These are phyloP conservation scores for Globisporangium cystogenes DNA, from an alignment of 352 stramenopile species.

Conservation along the genomic window DNA sequence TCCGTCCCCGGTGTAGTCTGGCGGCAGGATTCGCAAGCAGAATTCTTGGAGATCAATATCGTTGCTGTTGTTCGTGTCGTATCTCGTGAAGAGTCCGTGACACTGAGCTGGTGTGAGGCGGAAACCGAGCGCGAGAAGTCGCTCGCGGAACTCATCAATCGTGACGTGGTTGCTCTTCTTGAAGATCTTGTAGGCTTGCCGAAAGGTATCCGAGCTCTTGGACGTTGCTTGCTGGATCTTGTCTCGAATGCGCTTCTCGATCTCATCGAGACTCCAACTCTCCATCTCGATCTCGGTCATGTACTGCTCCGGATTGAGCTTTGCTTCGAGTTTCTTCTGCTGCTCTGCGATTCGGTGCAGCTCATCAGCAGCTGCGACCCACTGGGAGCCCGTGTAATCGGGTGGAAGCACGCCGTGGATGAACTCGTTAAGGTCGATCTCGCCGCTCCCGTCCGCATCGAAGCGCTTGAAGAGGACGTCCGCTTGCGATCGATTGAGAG, in stretches of 20 bases:
- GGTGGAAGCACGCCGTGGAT: conserved; percentile 69
- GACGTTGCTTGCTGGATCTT: conserved; percentile 77
- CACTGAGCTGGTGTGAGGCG: conserved; percentile 60
- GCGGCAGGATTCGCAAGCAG: conserved; percentile 65
- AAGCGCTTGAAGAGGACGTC: conserved; percentile 66
- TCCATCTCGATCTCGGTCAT: conserved; percentile 79
- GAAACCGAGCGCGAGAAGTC: conserved; percentile 64
- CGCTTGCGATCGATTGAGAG: conserved; percentile 40
- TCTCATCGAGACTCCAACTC: conserved; percentile 70
- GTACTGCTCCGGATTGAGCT: conserved; percentile 48
- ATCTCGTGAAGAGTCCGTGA: conserved; percentile 57
- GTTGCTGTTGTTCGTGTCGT: conserved; percentile 69
- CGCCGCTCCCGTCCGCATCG: conserved; percentile 64
- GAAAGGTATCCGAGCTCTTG: conserved; percentile 74
- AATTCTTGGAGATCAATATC: conserved; percentile 84
- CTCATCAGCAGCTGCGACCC: conserved; percentile 74
- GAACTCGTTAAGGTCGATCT: conserved; percentile 80
- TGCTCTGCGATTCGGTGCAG: conserved; percentile 48
- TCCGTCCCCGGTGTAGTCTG: conserved; percentile 74
- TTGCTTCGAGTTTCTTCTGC: conserved; percentile 46
- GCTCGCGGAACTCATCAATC: conserved; percentile 67
- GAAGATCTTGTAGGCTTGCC: conserved; percentile 78
- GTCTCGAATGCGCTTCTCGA: conserved; percentile 73
- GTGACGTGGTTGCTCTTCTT: conserved; percentile 72
- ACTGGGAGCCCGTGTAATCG: conserved; percentile 67